Evolutionary conservation across 495 filamentous ascomycete species (phyloP), one percentile per base, ranked within the genome.

Genomic region (Aspergillus nanangensis): DNA sequence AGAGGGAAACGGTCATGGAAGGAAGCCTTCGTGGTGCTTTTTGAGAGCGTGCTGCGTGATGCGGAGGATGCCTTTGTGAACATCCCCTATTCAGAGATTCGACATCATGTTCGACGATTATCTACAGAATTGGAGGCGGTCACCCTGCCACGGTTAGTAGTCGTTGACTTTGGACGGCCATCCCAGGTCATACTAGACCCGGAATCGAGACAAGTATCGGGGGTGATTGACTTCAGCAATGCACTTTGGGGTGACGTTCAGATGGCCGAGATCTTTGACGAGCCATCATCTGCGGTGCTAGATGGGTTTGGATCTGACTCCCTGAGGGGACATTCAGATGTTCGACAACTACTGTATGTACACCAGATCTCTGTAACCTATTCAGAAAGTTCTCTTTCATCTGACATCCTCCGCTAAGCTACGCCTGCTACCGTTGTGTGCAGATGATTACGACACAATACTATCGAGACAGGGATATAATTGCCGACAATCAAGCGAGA

Each of bases 61-160:
- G 81, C 75, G 11, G 86, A 90, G 53, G 86, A 88, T 44, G 79
- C 80, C 63, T 71, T 82, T 24, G 74, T 90, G 40, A 70, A 76
- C 39, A 58, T 89, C 11, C 83, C 84, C 1, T 89, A 88, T 55
- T 70, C 73, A 13, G 63, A 74, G 43, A 77, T 90, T 37, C 74
- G 84, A 27, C 65, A 74, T 20, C 70, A 79, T 29, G 52, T 80
- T 8, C 52, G 47, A 48, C 61, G 69, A 24, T 63, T 78, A 38
- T 71, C 69, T 8, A 56, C 63, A 27, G 63, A 58, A 0, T 70
- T 88, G 0, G 80, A 85, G 17, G 67, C 77, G 42, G 71, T 87
- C 4, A 72, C 61, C 0, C 49, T 75, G 23, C 75, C 84, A 20
- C 68, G 72, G 15, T 66, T 88, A 3, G 70, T 82, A 10, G 62